Evolutionary conservation across 441 rosid genomes (phyloP), one percentile per base, ranked within the genome.

Genomic region (Populus hybrid): DNA sequence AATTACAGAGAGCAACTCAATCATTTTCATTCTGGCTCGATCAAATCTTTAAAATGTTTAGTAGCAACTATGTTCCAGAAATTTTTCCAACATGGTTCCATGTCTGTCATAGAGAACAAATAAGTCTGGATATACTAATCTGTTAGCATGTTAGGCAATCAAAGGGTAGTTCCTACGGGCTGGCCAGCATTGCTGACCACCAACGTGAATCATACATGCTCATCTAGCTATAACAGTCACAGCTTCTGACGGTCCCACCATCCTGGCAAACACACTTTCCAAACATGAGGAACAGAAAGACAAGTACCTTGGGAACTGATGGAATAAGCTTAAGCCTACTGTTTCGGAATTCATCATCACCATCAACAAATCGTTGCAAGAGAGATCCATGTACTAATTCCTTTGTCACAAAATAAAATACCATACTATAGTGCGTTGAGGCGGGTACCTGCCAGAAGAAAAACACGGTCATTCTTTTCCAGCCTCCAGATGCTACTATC

Each of bases 311-410:
- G 53, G 99, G 97, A 85, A 97, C 99, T 23, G 92, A 83, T 61
- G 99, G 98, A 81, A 97, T 92, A 81, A 94, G 98, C 90, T 97
- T 97, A 77, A 94, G 82, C 81, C 99, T 91, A 84, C 97, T 93
- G 84, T 97, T 97, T 66, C 97, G 93, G 83, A 97, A 97, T 82
- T 97, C 99, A 82, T 94, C 99, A 80, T 97, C 99, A 28, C 99
- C 98, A 82, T 94, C 97, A 76, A 97, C 94, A 87, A 97, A 94
- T 10, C 97, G 92, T 82, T 97, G 97, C 86, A 97, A 84, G 77
- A 97, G 98, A n/a, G 99, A 94, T 50, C 99, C 97, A 10, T 91
- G 86, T 46, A 86, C 86, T 71, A 97, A 77, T 82, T 87, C 90
- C 85, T 86, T 94, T 0, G 91, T 87, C 80, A 97, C 95, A 86